These are phyloP conservation scores for Rhynchospora breviuscula DNA, from an alignment of 176 grass and related monocot genomes.

Conservation along the genomic window DNA sequence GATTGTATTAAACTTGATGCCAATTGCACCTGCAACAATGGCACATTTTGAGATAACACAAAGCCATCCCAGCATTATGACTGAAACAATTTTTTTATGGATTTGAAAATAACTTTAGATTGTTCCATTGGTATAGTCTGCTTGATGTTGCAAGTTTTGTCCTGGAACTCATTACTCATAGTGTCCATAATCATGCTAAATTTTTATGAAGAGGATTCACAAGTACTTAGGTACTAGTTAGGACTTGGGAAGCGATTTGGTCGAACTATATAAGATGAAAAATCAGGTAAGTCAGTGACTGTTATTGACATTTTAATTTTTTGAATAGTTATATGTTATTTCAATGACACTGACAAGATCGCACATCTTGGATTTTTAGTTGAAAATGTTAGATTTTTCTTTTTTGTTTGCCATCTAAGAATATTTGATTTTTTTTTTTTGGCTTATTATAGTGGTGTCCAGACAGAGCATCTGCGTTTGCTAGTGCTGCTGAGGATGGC, in stretches of 20 bases:
- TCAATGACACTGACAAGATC: neutral
- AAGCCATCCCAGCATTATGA: neutral
- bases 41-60: neutral
- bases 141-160: neutral
- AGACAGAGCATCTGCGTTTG: constrained; percentile 90
- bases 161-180: neutral
- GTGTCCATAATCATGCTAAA: neutral
- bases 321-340: neutral
- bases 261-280: neutral
- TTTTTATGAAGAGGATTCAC: neutral
- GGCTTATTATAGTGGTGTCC: constrained; percentile 78
- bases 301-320: neutral
- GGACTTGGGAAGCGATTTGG: neutral
- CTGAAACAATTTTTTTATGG: neutral
- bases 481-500: constrained; percentile 80
- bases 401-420: neutral
- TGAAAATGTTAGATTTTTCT: neutral
- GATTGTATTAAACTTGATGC: neutral
- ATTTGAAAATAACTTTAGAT: neutral
- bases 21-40: neutral
- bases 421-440: neutral
- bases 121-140: neutral
- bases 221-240: neutral
- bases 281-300: neutral
- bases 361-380: neutral